Evolutionary conservation across 768 basidiomycete genomes (phyloP).

Genomic region (Trametes coccinea): DNA sequence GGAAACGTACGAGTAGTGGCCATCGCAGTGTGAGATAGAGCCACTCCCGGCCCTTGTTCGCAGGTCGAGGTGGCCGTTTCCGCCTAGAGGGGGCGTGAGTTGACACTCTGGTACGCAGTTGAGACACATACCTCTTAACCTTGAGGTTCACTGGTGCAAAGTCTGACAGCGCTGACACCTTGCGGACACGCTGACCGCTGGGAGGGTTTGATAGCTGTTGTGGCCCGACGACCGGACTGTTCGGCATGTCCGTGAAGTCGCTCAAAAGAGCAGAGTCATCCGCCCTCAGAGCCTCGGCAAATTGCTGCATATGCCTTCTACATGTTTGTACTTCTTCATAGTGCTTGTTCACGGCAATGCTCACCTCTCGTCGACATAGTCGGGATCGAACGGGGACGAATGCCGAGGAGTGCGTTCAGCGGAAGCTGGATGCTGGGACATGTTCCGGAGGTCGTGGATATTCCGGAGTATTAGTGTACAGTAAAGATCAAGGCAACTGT

Average conservation of each 20-base stretch:
- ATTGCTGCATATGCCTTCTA: slow-evolving; percentile 68
- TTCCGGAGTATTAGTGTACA: slow-evolving; percentile 6
- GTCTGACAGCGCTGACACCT: slow-evolving; percentile 82
- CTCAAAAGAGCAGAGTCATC: slow-evolving; percentile 23
- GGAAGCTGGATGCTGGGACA: slow-evolving; percentile 2
- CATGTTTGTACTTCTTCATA: background rate
- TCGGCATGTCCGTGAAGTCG: slow-evolving; percentile 27
- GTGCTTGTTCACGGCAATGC: background rate
- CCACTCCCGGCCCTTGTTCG: slow-evolving; percentile 64
- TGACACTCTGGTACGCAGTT: background rate
- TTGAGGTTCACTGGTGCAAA: slow-evolving; percentile 89
- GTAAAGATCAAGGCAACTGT: slow-evolving; percentile 1
- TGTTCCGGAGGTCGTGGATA: background rate
- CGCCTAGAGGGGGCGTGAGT: slow-evolving; percentile 29
- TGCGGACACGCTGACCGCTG: slow-evolving; percentile 58
- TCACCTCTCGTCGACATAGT: slow-evolving; percentile 76
- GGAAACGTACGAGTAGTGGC: slow-evolving; percentile 69
- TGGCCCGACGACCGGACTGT: slow-evolving; percentile 17
- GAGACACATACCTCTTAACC: slow-evolving; percentile 63
- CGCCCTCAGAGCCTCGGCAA: slow-evolving; percentile 63
- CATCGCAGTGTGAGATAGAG: slow-evolving; percentile 78
- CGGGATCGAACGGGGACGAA: slow-evolving; percentile 39
- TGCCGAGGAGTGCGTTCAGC: background rate
- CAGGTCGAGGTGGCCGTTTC: slow-evolving; percentile 31
- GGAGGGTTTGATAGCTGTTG: slow-evolving; percentile 12